Evolutionary conservation across 2,329 filamentous ascomycete genomes (phyloP).

Genomic region (Beauveria pseudobassiana): DNA sequence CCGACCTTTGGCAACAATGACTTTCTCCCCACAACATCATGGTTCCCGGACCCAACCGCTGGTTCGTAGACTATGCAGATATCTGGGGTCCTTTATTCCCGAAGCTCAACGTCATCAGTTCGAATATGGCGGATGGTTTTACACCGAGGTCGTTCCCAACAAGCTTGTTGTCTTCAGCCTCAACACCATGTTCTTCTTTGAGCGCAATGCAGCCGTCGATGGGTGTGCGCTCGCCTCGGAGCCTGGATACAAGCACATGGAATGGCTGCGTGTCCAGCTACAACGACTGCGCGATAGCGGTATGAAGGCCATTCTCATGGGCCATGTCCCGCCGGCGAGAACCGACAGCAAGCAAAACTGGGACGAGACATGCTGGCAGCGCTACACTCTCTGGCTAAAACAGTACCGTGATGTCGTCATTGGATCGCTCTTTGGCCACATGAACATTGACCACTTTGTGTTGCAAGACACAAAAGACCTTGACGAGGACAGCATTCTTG

Average conservation of each 20-base stretch:
- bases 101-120: conserved; percentile 89
- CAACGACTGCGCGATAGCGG: conserved; percentile 72
- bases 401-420: conserved; percentile 89
- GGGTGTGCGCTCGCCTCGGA: conserved; percentile 73
- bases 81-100: conserved; percentile 82
- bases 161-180: conserved; percentile 85
- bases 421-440: conserved; percentile 77
- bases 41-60: conserved; percentile 73
- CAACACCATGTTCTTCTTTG: conserved; percentile 95
- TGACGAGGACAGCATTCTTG: conserved; percentile 41
- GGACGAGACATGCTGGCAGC: conserved; percentile 98
- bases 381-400: conserved; percentile 83
- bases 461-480: conserved; percentile 79
- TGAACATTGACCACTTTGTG: conserved; percentile 98
- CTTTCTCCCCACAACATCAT: conserved; percentile 94
- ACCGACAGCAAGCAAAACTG: conserved; percentile 79
- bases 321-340: conserved; percentile 86
- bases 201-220: conserved; percentile 86
- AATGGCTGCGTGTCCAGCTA: conserved; percentile 89
- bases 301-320: conserved; percentile 91
- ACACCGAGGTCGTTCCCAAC: conserved; percentile 80
- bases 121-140: conserved; percentile 89
- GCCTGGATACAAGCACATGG: conserved; percentile 89
- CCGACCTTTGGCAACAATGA: conserved; percentile 97
- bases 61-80: conserved; percentile 68